A percentile compares a stretch with the other conserved stretches of the same genome.
Conservation (phyloP, 1,139 yeast genomes). For the Candida anutae region DNA sequence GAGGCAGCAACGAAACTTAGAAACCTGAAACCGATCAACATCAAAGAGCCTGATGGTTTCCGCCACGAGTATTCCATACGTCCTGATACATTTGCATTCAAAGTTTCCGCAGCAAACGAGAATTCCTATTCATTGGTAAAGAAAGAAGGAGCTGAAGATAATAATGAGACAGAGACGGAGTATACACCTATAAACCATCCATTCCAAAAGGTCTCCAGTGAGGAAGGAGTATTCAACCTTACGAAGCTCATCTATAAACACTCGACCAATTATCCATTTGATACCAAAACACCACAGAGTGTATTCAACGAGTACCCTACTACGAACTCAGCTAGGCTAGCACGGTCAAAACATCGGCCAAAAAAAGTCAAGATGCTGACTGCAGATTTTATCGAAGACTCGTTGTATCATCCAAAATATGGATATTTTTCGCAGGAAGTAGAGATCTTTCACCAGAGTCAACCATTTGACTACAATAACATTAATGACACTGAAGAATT, state of each 20-base stretch:
- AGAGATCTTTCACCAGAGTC: slow-evolving; percentile 60
- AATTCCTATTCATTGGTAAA: slow-evolving; percentile 10
- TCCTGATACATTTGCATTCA: slow-evolving; percentile 43
- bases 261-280: slow-evolving; percentile 40
- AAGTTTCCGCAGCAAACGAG: slow-evolving; percentile 25
- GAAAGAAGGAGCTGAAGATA: slow-evolving; percentile 1
- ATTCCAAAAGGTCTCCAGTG: slow-evolving; percentile 15
- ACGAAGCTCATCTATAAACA: slow-evolving; percentile 33
- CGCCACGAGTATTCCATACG: slow-evolving; percentile 42
- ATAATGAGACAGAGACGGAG: slow-evolving; percentile 1
- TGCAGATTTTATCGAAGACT: slow-evolving; percentile 78
- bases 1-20: slow-evolving; percentile 13
- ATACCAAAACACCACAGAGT: slow-evolving; percentile 30
- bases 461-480: slow-evolving; percentile 53
- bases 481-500: slow-evolving; percentile 64
- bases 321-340: slow-evolving; percentile 39
- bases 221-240: slow-evolving; percentile 16
- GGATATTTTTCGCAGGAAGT: slow-evolving; percentile 79
- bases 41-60: slow-evolving; percentile 13
- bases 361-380: slow-evolving; percentile 58
- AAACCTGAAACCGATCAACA: background rate
- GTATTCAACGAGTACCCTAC: slow-evolving; percentile 32
- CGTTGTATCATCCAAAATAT: slow-evolving; percentile 71
- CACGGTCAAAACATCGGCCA: slow-evolving; percentile 46
- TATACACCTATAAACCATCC: slow-evolving; percentile 17